A percentile compares a stretch with the other conserved stretches of the same genome.
Conservation (phyloP, 495 filamentous ascomycete species). For the Aspergillus biplanus region DNA sequence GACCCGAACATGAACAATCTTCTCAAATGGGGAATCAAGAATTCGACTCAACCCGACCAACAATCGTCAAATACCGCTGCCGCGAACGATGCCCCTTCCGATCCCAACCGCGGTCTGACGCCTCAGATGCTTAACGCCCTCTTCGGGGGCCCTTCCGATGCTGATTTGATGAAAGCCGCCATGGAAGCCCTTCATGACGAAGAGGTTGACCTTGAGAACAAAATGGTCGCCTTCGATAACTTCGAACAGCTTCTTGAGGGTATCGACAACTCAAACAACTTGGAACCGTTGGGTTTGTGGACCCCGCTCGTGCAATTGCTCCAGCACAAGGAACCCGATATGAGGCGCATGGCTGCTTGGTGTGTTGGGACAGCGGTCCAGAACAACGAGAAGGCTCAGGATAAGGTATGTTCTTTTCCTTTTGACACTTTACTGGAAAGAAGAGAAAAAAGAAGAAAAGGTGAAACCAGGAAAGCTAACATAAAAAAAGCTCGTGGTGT, state of each 20-base stretch:
- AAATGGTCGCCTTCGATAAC: conserved; percentile 91
- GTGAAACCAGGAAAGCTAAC: conserved; percentile 23
- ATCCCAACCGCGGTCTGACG: conserved; percentile 54
- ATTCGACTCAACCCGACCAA: conserved; percentile 53
- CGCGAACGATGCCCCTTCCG: conserved; percentile 38
- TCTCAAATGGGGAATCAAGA: conserved; percentile 92
- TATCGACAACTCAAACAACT: conserved; percentile 94
- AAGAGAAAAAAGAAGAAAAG: not conserved
- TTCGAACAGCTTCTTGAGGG: conserved; percentile 90
- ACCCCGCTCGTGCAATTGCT: conserved; percentile 72
- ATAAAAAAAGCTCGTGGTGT: conserved; percentile 56
- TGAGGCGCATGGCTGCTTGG: conserved; percentile 85
- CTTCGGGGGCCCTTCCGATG: conserved; percentile 81
- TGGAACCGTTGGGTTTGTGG: conserved; percentile 79
- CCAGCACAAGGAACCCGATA: conserved; percentile 64
- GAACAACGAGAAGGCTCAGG: conserved; percentile 86
- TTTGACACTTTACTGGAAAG: not conserved
- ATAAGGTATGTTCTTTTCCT: conserved; percentile 54
- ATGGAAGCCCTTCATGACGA: conserved; percentile 72
- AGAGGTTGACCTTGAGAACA: conserved; percentile 72
- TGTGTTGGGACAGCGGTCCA: conserved; percentile 93
- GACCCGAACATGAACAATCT: conserved; percentile 71
- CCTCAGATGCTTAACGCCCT: conserved; percentile 70
- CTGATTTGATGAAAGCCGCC: conserved; percentile 82
- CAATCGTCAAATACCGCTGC: conserved; percentile 33